Conservation (phyloP, 306 rosid genomes). For the Trifolium dubium region DNA sequence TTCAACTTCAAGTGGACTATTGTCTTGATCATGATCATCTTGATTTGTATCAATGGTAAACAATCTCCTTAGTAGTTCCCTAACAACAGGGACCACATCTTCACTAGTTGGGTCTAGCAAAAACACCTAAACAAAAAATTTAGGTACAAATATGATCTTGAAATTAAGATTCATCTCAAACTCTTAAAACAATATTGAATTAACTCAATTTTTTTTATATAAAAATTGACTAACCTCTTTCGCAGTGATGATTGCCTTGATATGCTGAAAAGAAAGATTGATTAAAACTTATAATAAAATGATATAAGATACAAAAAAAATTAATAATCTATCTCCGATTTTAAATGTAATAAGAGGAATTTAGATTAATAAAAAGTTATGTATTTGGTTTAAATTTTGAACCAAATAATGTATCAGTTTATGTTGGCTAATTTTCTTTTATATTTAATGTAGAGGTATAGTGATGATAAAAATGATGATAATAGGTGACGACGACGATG, state of each 20-base stretch:
- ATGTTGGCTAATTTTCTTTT: no score
- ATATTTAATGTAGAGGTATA: no score
- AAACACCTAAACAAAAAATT: conserved; percentile 59
- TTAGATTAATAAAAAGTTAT: no score
- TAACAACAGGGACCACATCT: conserved; percentile 67
- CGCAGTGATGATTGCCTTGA: conserved; percentile 78
- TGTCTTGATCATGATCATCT: conserved; percentile 43
- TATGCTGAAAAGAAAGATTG: conserved; percentile 57
- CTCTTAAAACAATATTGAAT: not conserved
- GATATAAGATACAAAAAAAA: not conserved
- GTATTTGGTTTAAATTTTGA: not conserved
- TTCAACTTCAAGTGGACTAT: conserved; percentile 49
- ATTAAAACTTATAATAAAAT: not conserved
- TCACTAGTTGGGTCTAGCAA: conserved; percentile 67
- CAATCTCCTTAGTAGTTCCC: conserved; percentile 67
- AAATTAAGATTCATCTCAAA: not conserved
- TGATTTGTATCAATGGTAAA: conserved; percentile 33
- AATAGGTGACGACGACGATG: no score
- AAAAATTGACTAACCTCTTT: conserved; percentile 60
- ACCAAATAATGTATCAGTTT: no score
- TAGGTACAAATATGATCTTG: not conserved
- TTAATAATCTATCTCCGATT: not conserved
- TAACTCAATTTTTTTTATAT: not conserved
- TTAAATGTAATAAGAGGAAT: no score
- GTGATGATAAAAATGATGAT: no score